Evolutionary conservation across 2,329 filamentous ascomycete genomes (phyloP).

Genomic region (Achaetomium macrosporum): DNA sequence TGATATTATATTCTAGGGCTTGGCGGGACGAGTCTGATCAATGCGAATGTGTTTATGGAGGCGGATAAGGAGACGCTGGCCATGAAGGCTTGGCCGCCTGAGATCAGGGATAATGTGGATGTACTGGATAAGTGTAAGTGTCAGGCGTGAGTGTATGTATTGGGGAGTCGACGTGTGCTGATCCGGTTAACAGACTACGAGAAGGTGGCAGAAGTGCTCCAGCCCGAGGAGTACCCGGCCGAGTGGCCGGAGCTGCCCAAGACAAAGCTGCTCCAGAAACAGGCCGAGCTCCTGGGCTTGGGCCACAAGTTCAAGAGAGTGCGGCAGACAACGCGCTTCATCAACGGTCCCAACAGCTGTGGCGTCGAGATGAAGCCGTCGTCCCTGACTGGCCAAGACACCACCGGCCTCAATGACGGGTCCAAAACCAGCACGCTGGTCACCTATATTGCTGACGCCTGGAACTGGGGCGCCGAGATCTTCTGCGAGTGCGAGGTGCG

Average conservation of each 20-base stretch:
- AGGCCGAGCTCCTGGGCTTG: conserved; percentile 48
- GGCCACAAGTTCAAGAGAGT: conserved; percentile 49
- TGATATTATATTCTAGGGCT: conserved; percentile 40
- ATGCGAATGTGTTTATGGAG: conserved; percentile 61
- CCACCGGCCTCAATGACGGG: conserved; percentile 60
- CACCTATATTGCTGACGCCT: conserved; percentile 63
- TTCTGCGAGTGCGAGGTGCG: conserved; percentile 65
- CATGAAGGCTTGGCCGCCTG: conserved; percentile 52
- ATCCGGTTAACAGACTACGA: conserved; percentile 45
- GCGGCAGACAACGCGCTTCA: conserved; percentile 58
- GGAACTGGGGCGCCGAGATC: conserved; percentile 67
- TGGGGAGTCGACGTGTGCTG: neutral
- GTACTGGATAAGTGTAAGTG: conserved; percentile 45
- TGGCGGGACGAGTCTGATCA: conserved; percentile 60
- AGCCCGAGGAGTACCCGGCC: conserved; percentile 53
- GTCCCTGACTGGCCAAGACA: conserved; percentile 55
- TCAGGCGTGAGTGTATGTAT: neutral
- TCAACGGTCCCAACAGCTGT: conserved; percentile 53
- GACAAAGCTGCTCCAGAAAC: conserved; percentile 49
- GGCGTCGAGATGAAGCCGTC: conserved; percentile 59
- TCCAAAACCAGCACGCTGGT: conserved; percentile 61
- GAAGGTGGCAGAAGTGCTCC: conserved; percentile 48
- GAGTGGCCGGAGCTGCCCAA: conserved; percentile 55
- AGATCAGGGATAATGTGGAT: conserved; percentile 42
- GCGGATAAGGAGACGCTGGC: conserved; percentile 49